Base-by-base conservation (phyloP, 108 stramenopile genomes). In the Parmales sp. region DNA sequence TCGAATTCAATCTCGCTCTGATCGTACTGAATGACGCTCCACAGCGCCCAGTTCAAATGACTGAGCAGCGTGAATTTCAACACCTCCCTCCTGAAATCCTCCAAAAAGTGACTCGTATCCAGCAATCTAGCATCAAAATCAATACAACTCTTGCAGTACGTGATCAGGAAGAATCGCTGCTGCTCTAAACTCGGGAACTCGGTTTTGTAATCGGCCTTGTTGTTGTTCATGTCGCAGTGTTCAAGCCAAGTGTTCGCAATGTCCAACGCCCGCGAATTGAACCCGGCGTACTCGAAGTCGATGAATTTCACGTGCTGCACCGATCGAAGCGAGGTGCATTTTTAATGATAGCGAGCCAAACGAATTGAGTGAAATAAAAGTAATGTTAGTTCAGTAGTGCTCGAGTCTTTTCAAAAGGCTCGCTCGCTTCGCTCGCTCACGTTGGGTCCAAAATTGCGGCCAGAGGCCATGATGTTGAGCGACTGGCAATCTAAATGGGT, bases 171-270 rank as follows among this genome's bases (percentile, higher is more conserved):
- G 29, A 37, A 71, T 22, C 73, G 38, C 66, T 83, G 81, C 26
- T 72, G 63, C 11, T 41, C 72, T 1, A 65, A 36, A 2, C 36
- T 69, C 7, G 87, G 87, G 74, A 81, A 90, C 67, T 86, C 74
- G 31, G 38, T 45, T 4, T 51, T 70, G 67, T 74, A 87, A 45
- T 88, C 74, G 31, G 83, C 80, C 23, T 69, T 60, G 18, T 88
- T 54, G 68, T 85, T 81, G 54, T 77, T 85, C 80, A 83, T 81
- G 45, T 90, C 76, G 65, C 79, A 78, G 63, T 75, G 69, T 69
- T 86, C 89, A 48, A 83, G 87, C 71, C 87, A 91, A n/a, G 88
- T 86, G 50, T 91, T 91, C 29, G 84, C 90, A 65, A 91, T 75
- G 70, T 91, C 90, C 16, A 78, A 71, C 8, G 80, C 90, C 26